Base-by-base conservation (phyloP, 345 rosid genomes). In the Iberis pinnata region DNA sequence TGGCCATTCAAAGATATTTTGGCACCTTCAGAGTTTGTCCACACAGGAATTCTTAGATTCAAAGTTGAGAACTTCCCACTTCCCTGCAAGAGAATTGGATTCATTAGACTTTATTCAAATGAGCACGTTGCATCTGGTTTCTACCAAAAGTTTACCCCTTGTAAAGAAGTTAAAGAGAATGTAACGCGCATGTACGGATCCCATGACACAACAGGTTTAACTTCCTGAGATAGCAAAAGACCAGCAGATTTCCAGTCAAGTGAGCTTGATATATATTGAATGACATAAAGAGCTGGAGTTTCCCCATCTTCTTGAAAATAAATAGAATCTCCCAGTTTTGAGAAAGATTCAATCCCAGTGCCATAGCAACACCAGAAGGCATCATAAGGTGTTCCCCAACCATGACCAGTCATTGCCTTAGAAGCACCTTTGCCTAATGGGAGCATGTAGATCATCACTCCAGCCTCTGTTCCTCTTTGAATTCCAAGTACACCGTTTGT, bases 331-430 rank as follows among this genome's bases (percentile, higher is more conserved):
- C 98, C 98, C 45, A 90, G 73, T 70, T 90, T 90, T 27, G 98
- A 82, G 56, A 90, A 90, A 0, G 96, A 87, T 66, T 90, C 96
- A 61, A 83, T 69, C 38, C 89, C 98, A 72, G 96, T 88, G 56
- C 95, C 96, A 73, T 92, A 92, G 67, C 96, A 92, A 77, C 98
- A 92, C 98, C 98, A 92, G 63, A 92, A 92, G n/a, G 89, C 45
- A 40, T 67, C 41, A 39, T 70, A 72, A 17, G 68, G 73, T 55
- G 84, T 78, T 71, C 95, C 98, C 98, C 98, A 92, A 48, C 84
- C 75, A 48, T 87, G 98, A 62, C 63, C 61, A 74, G 82, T 80
- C 50, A 43, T 65, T 2, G 88, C 93, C 65, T 85, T 88, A 46
- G 98, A 92, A 57, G 71, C 76, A 32, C 37, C 37, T 32, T 12